Base-by-base conservation (phyloP, 768 basidiomycete genomes). In the Leccinum olivaceopallidum region DNA sequence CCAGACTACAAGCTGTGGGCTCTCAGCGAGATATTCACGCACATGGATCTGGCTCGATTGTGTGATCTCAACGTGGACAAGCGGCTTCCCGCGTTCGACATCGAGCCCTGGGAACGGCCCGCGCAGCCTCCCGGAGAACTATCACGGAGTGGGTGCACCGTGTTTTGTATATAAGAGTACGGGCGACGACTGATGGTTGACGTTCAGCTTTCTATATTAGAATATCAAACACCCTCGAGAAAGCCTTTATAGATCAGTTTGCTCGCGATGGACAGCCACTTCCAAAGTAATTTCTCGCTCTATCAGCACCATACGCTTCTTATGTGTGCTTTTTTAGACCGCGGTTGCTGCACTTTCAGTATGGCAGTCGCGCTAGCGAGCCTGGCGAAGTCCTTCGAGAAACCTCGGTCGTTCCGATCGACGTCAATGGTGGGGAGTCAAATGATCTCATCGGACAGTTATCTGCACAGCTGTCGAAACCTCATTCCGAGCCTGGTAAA, bases 11-110 rank as follows among this genome's bases (percentile, higher is more conserved):
- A 80, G 5, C 71, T 88, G 56, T 85, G 82, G 80, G 78, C 79
- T 28, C 71, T 90, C 48, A 76, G 87, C 50, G 88, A 90, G 69
- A 78, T 87, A 49, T 89, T 86, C 68, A 81, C 83, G 3, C 83
- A 89, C 64, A 81, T 92, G 78, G 89, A 92, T 63, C 75, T 89
- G 12, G 87, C 84, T 6, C 77, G 81, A 14, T 67, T 90, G 12
- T 79, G 81, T 36, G 80, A 83, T 39, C 79, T 91, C 22, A 78
- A 82, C 34, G 82, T 85, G 44, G 81, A 81, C 34, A 77, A 80
- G 12, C 74, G 80, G 6, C 71, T 89, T 26, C 73, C 78, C 3
- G 79, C 79, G 0, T 78, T 88, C 56, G 69, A 76, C 4, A 77
- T 82, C 6, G 70, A 72, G 14, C 72, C 78, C 6, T 79, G 77